Evolutionary conservation across 768 basidiomycete genomes (phyloP), one percentile per base, ranked within the genome.

Genomic region (Boletales sp.): DNA sequence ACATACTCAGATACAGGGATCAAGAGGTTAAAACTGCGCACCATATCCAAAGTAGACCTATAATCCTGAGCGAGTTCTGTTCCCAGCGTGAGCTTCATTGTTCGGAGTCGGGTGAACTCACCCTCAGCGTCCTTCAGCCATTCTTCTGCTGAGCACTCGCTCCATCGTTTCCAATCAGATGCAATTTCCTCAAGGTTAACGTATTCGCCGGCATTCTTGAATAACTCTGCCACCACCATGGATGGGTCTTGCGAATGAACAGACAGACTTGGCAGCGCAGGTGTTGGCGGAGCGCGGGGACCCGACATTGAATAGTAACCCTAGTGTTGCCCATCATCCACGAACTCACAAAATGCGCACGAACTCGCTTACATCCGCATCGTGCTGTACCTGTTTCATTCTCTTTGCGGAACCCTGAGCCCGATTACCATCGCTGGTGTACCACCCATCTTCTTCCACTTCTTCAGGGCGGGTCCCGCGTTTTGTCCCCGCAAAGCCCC

Each of bases 91-190:
- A 17, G 51, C 31, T 28, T 32, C 5, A 9, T 40, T 18, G 13
- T 19, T 28, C 37, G 40, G 18, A 17, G 19, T 35, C 32, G 5
- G 21, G 14, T 32, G 30, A 41, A 48, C 63, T 45, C n/a, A 69
- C 66, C 56, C 15, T 69, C 67, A 17, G 57, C 49, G 17, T 58
- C 66, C 44, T 63, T 60, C 19, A 69, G 18, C 67, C 66, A 67
- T 42, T 67, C 65, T 17, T 67, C 66, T 34, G 41, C 61, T 9
- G 65, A 55, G 33, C 66, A 65, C 12, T 57, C 58, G 35, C 39
- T 59, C 67, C 67, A 67, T 44, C 53, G 56, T 36, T 57, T 65
- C 53, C 65, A 60, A 13, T 55, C 54, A 7, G 49, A 49, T 30
- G 51, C 53, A 15, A 59, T 57, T n/a, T 63, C 61, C 10, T 57